Conservation (phyloP, 2,329 filamentous ascomycete genomes). For the Paecilomyces fulvus region DNA sequence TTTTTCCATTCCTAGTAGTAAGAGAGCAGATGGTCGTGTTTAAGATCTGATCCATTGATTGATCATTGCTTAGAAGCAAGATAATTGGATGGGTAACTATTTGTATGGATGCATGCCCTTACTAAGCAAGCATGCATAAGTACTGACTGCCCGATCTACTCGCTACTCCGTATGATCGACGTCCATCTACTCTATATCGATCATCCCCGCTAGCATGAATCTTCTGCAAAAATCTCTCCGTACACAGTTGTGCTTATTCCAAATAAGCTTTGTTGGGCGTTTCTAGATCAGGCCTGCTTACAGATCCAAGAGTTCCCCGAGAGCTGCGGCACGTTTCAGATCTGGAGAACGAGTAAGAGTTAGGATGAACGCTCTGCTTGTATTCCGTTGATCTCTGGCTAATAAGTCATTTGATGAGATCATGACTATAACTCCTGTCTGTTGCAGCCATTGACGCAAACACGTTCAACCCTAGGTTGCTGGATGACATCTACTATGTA, state of each 20-base stretch:
- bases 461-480: not conserved
- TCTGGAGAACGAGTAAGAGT: not conserved
- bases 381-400: too few relatives aligned
- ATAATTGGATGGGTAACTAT: not conserved
- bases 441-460: not conserved
- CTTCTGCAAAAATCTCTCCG: not conserved
- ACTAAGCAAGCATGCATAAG: not conserved
- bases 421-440: not conserved
- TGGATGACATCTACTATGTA: not conserved
- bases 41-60: too few relatives aligned
- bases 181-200: not conserved
- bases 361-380: not conserved
- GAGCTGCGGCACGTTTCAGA: not conserved
- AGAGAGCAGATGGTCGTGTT: not conserved
- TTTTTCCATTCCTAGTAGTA: not conserved
- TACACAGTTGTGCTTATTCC: not conserved
- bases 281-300: not conserved
- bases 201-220: not conserved
- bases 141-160: not conserved
- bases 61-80: not conserved
- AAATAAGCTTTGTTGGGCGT: not conserved
- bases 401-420: not conserved
- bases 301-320: not conserved
- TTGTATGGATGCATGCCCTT: not conserved
- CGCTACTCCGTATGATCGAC: not conserved